A percentile compares a stretch with the other conserved stretches of the same genome.
phyloP scores from a whole-genome alignment of 805 yeast genomes.

The Yamadazyma sp. region DNA sequence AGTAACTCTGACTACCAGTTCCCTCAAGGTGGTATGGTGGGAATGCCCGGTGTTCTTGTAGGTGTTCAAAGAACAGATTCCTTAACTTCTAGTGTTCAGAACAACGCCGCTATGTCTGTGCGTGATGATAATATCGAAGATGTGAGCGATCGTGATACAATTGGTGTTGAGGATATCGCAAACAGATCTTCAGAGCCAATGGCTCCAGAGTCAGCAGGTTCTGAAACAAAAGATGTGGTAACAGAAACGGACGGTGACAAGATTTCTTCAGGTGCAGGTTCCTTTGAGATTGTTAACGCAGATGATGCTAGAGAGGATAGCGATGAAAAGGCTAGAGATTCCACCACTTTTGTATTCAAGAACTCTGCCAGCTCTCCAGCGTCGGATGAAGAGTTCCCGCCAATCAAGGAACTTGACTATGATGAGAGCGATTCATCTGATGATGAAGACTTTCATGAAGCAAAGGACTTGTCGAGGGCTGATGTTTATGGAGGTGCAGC shows the following conservation, averaged over 20 bases:
- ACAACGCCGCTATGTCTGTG: conserved; percentile 88
- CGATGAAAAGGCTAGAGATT: conserved; percentile 4
- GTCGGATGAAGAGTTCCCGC: conserved; percentile 56
- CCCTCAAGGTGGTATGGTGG: conserved; percentile 43
- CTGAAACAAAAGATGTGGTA: conserved; percentile 17
- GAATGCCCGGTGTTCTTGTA: conserved; percentile 42
- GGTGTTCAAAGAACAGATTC: conserved; percentile 69
- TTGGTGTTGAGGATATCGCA: conserved; percentile 27
- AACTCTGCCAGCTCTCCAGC: conserved; percentile 6
- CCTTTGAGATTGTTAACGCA: conserved; percentile 54
- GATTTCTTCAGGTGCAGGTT: conserved; percentile 47
- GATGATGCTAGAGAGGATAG: conserved; percentile 39
- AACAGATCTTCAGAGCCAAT: conserved; percentile 18
- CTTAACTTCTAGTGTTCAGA: conserved; percentile 85
- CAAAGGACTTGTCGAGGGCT: conserved; percentile 10
- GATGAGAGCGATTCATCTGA: conserved; percentile 52
- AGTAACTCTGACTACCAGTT: conserved; percentile 49
- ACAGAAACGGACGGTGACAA: conserved; percentile 37
- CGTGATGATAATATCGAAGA: conserved; percentile 64
- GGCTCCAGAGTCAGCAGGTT: conserved; percentile 14
- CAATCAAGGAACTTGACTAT: conserved; percentile 54
- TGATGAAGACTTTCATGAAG: conserved; percentile 22
- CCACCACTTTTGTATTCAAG: conserved; percentile 14
- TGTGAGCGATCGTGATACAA: conserved; percentile 43
- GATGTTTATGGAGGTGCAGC: conserved; percentile 1